A percentile compares a stretch with the other conserved stretches of the same genome.
These are phyloP conservation scores for thale cress (Arabidopsis thaliana) DNA, from an alignment of 345 rosid species.

Conservation along the genomic window TAIR10.1 NC_003070.9:749501-750000, in stretches of 20 bases:
- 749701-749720: background rate
- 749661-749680: background rate
- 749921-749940: constrained; percentile 77
- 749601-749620: background rate
- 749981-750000: background rate
- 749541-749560: background rate
- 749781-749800: constrained; percentile 60
- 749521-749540: background rate
- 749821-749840: constrained; percentile 63
- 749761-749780: constrained; percentile 15
- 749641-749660: background rate
- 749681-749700: background rate
- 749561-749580: background rate
- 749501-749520: constrained; percentile 5
- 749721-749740: constrained; percentile 10
- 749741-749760: constrained; percentile 3
- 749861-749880: constrained; percentile 73
- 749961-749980: background rate
- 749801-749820: constrained; percentile 68
- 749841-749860: constrained; percentile 81
- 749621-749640: background rate
- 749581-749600: background rate
- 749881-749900: constrained; percentile 93
- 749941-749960: constrained; percentile 61
- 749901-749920: constrained; percentile 91